A percentile compares a stretch with the other conserved stretches of the same genome.
Conservation (phyloP, 768 basidiomycete genomes). For the Hemileccinum rubropunctum region DNA sequence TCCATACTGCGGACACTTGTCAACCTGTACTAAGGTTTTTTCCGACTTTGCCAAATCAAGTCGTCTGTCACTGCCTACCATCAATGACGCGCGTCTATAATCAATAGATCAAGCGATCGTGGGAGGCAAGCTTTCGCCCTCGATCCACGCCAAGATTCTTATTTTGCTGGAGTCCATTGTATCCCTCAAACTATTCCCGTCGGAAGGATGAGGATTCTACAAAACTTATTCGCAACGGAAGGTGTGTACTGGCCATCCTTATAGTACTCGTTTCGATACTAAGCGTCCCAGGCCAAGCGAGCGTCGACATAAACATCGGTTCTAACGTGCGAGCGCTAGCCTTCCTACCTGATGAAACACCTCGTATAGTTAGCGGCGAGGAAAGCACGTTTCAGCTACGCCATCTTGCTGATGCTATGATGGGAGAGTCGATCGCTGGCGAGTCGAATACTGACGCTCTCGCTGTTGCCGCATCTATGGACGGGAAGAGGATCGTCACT, state of each 20-base stretch:
- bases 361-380: slow-evolving; percentile 10
- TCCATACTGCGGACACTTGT: too few relatives aligned
- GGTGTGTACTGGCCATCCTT: background rate
- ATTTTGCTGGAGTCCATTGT: background rate
- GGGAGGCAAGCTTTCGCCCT: background rate
- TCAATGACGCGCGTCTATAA: too few relatives aligned
- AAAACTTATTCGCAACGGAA: background rate
- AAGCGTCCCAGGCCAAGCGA: background rate
- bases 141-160: background rate
- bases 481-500: slow-evolving; percentile 8
- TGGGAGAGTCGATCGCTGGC: slow-evolving; percentile 9
- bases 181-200: background rate
- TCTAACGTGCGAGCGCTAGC: slow-evolving; percentile 13
- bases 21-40: too few relatives aligned
- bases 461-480: slow-evolving; percentile 9
- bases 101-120: background rate
- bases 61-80: too few relatives aligned
- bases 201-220: slow-evolving; percentile 2
- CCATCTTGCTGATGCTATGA: background rate
- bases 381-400: slow-evolving; percentile 10
- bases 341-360: slow-evolving; percentile 2
- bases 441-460: slow-evolving; percentile 1
- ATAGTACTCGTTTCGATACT: background rate
- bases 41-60: too few relatives aligned
- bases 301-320: background rate